A percentile compares a stretch with the other conserved stretches of the same genome.
phyloP scores from a whole-genome alignment of 257 asterid species.

The Parsonsia alboflavescens region DNA sequence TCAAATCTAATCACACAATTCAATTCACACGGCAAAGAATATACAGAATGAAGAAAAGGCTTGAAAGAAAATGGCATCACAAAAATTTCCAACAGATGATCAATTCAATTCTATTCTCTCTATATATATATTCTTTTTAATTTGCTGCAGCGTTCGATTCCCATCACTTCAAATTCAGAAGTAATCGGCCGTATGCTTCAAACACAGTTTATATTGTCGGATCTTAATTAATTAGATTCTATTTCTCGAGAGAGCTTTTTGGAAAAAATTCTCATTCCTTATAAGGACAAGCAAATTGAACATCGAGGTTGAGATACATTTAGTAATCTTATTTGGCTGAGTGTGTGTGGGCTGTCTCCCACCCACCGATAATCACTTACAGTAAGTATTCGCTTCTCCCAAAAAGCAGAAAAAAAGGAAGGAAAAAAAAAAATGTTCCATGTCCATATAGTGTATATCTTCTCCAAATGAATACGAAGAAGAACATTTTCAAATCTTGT shows the following conservation, averaged over 20 bases:
- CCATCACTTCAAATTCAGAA: not conserved
- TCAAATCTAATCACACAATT: conserved; percentile 10
- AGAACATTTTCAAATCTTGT: not conserved
- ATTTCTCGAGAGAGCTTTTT: not conserved
- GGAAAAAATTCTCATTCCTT: not conserved
- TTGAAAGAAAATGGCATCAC: not conserved
- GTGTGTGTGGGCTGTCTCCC: not conserved
- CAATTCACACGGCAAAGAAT: too few species aligned
- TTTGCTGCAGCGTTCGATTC: too few species aligned
- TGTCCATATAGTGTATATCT: not conserved
- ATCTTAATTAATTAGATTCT: not conserved
- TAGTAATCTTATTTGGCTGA: not conserved
- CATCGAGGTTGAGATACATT: not conserved
- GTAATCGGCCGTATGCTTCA: not conserved
- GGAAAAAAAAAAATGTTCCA: not conserved
- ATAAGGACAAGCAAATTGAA: not conserved
- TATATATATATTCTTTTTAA: too few species aligned
- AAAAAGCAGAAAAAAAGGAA: too few species aligned
- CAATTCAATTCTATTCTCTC: too few species aligned
- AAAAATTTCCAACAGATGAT: not conserved
- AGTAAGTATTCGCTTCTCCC: not conserved
- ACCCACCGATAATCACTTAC: not conserved
- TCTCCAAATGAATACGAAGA: not conserved
- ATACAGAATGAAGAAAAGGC: not conserved
- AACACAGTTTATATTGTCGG: not conserved